Conservation (phyloP, 345 rosid genomes). For the Noccaea bulbosa region DNA sequence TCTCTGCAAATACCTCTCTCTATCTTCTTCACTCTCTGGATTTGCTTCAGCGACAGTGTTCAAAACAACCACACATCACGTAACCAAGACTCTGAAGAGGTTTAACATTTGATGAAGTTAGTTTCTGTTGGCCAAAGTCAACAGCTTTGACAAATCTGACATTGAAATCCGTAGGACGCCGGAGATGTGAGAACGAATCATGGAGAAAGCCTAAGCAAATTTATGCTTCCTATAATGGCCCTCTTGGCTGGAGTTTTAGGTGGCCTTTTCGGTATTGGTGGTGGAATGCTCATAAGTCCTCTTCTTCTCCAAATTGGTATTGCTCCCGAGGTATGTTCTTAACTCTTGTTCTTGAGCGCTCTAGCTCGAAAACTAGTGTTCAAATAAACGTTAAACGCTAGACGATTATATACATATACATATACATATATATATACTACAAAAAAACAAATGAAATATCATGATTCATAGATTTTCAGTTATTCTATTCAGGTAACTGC, state of each 20-base stretch:
- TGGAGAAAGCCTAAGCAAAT: conserved; percentile 4
- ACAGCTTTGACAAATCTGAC: background rate
- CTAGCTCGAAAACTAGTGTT: background rate
- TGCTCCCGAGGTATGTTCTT: conserved; percentile 59
- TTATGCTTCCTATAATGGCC: conserved; percentile 63
- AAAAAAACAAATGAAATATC: background rate
- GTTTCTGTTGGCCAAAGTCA: background rate
- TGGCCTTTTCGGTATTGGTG: conserved; percentile 81
- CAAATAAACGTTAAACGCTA: background rate
- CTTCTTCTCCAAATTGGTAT: conserved; percentile 84
- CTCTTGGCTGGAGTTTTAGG: conserved; percentile 72
- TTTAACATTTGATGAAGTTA: background rate
- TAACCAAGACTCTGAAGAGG: conserved; percentile 17
- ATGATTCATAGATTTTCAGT: background rate
- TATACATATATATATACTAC: background rate
- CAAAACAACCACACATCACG: conserved; percentile 16
- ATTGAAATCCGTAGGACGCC: background rate
- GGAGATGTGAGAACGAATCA: background rate
- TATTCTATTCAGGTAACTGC: conserved; percentile 63
- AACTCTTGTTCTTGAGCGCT: background rate
- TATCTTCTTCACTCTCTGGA: conserved; percentile 60
- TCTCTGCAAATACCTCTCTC: conserved; percentile 75
- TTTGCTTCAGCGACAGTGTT: conserved; percentile 43
- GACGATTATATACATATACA: background rate
- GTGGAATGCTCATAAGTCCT: conserved; percentile 84